phyloP scores from a whole-genome alignment of 768 basidiomycete species.

The Solioccasus polychromus region DNA sequence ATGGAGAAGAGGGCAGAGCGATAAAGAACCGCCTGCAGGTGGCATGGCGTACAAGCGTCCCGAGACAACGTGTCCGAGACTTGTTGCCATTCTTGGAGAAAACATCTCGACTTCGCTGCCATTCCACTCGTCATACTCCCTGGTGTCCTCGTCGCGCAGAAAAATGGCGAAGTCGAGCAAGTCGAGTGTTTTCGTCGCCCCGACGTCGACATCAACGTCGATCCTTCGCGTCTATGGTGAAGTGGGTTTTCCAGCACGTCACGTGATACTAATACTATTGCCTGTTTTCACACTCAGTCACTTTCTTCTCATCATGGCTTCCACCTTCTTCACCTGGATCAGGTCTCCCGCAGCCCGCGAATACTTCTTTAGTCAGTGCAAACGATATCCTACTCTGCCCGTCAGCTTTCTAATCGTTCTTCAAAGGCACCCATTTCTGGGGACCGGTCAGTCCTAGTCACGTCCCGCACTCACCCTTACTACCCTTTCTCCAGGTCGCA shows the following conservation, averaged over 20 bases:
- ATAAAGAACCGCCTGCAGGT: constrained; percentile 14
- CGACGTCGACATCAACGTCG: too few species aligned
- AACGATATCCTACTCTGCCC: background rate
- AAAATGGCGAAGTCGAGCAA: background rate
- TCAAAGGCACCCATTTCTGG: constrained; percentile 93
- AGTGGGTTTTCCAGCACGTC: too few species aligned
- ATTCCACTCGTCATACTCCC: background rate
- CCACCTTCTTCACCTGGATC: constrained; percentile 84
- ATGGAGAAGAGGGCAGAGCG: constrained; percentile 2
- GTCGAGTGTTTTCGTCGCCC: too few species aligned
- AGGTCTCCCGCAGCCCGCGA: constrained; percentile 88
- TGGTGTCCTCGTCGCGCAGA: background rate
- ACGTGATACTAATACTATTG: constrained; percentile 10
- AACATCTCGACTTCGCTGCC: background rate
- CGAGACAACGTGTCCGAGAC: constrained; percentile 24
- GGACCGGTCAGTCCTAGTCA: constrained; percentile 72
- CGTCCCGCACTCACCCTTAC: background rate
- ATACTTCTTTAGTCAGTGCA: constrained; percentile 88
- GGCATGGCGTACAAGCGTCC: constrained; percentile 22
- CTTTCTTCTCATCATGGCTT: constrained; percentile 53
- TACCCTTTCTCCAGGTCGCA: constrained; percentile 61
- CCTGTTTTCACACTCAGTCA: background rate
- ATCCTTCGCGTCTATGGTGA: too few species aligned
- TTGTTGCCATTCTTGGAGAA: constrained; percentile 35
- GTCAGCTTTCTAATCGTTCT: constrained; percentile 17